Evolutionary conservation across 257 asterid genomes (phyloP), one percentile per base, ranked within the genome.

Genomic region (Rubia yunnanensis): DNA sequence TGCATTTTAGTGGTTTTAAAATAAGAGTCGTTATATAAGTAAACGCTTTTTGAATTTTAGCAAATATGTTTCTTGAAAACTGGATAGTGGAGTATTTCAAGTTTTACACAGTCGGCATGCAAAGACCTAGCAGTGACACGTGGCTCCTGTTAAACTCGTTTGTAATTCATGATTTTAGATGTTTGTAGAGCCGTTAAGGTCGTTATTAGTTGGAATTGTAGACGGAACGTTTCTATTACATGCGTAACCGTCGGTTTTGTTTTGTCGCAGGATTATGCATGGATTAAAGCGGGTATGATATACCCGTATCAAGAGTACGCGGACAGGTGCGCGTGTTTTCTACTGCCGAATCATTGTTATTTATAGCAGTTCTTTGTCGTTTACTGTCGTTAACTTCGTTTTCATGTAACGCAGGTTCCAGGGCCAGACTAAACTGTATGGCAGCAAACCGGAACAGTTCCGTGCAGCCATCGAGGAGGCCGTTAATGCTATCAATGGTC

Each of bases 271-370:
- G 99, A 94, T 68, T 94, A 90, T 77, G 92, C 85, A 24, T 94
- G 99, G 99, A 80, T 86, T 66, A 94, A 94, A 79, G 87, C 87
- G 61, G 99, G 99, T 66, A 86, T 85, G 98, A 28, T 81, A 71
- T 94, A 78, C 62, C 98, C 99, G 15, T 94, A 88, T 81, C 88
- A 81, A 39, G 96, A 88, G 64, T 94, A 86, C 71, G 64, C 77
- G 80, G 88, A 80, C 73, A 90, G 96, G 99, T 94, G 75, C 74
- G 80, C 78, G 55, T 44, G 53, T 46, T 23, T 50, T 23, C 41
- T 18, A 66, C 68, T 27, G 48, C 67, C n/a, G 58, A 71, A 74
- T 59, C 28, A 66, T 35, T 68, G 57, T 55, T 50, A 31, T 50
- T 30, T 48, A 34, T 32, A 20, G 30, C 26, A 36, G 49, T 49